Base-by-base conservation (phyloP, 1,284 basidiomycete species). In the Calocybe gambosa region DNA sequence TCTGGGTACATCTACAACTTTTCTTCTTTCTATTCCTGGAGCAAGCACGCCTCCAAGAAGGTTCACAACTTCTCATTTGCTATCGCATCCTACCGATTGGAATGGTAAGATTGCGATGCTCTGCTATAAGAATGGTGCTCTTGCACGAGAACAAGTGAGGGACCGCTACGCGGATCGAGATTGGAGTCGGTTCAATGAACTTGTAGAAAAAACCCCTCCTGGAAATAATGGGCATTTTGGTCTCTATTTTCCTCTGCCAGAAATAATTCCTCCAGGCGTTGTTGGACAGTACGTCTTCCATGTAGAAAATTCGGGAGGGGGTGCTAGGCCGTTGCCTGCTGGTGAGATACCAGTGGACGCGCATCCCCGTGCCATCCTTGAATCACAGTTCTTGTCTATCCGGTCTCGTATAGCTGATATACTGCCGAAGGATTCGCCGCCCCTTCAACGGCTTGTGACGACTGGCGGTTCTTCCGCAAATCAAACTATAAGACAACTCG, bases 1-100 rank as follows among this genome's bases (percentile, higher is more conserved):
- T 8, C 75, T 95, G n/a, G 92, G 92, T 25, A 96, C 92, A 5
- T 93, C 89, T 0, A 93, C 92, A 10, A 94, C 92, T 0, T 80
- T 93, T 53, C 75, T 94, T 16, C 75, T 94, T 40, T 87, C 88
- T 2, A 85, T 82, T 28, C 78, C 80, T 7, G 78, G 79, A 4
- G 66, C 78, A 5, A 67, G 72, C 45, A 68, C 66, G 2, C 74
- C 82, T 5, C 85, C 85, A 0, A 77, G 72, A 51, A 70, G 84
- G n/a, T 80, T 84, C 58, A 86, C 82, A 0, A 83, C 80, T 2
- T 87, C 84, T 0, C 85, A 88, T 61, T 70, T 87, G 8, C 75
- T 88, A 43, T 71, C 84, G 0, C 84, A 87, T 55, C 85, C 85
- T 0, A 82, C 82, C 0, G 70, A 73, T 26, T 58, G 65, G 16